A percentile compares a stretch with the other conserved stretches of the same genome.
Evolutionary conservation across 306 rosid genomes (phyloP).

Genomic region (Pachyrhizus erosus): DNA sequence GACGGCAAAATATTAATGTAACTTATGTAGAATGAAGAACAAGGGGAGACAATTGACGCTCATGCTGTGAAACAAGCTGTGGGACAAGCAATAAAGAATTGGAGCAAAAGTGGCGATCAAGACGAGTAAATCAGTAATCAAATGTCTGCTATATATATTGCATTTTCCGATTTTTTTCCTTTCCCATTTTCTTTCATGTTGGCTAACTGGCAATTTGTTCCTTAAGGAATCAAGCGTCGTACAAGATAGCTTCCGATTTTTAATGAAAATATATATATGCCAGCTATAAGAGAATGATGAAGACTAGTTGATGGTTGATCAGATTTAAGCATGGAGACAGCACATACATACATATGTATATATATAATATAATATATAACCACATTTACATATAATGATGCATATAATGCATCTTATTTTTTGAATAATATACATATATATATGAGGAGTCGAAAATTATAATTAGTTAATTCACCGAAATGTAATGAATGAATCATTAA

Average conservation of each 20-base stretch:
- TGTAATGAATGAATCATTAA: neutral
- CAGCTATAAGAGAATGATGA: neutral
- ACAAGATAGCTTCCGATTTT: conserved; percentile 10
- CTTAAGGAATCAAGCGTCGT: conserved; percentile 26
- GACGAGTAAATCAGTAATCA: conserved; percentile 41
- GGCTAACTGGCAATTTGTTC: conserved; percentile 33
- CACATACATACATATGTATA: neutral
- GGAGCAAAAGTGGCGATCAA: conserved; percentile 48
- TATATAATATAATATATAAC: no score
- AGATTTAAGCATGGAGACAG: conserved; percentile 10
- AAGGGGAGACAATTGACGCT: conserved; percentile 51
- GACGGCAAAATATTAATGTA: neutral
- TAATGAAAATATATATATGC: neutral
- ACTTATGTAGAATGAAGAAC: conserved; percentile 49
- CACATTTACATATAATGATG: neutral
- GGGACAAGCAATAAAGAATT: conserved; percentile 52
- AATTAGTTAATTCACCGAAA: neutral
- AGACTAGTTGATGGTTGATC: neutral
- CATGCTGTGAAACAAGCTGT: conserved; percentile 52
- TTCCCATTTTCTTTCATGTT: conserved; percentile 1
- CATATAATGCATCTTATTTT: neutral
- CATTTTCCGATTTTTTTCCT: neutral
- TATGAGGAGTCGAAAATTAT: neutral
- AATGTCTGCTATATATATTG: neutral
- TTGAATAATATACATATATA: neutral